These are phyloP conservation scores for Tetracladium setigerum DNA, from an alignment of 495 filamentous ascomycete genomes.

Conservation along the genomic window DNA sequence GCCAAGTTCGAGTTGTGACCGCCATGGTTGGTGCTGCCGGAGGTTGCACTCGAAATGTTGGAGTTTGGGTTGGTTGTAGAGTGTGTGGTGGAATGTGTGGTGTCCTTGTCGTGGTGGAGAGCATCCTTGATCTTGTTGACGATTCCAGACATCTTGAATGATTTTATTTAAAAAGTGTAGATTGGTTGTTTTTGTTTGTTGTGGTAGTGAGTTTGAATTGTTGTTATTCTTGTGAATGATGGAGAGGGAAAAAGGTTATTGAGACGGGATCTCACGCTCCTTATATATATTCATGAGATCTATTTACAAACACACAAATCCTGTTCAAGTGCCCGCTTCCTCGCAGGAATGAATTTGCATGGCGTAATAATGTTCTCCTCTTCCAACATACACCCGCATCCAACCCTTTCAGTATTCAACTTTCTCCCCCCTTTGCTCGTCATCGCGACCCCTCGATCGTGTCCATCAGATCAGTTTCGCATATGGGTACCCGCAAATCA, in stretches of 20 bases:
- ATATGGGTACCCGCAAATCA: no score
- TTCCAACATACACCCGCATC: no score
- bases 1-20: slow-evolving; percentile 41
- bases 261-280: not conserved
- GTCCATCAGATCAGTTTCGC: no score
- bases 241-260: not conserved
- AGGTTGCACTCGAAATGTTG: slow-evolving; percentile 14
- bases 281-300: not conserved
- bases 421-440: no score
- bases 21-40: slow-evolving; percentile 37
- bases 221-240: not conserved
- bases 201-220: not conserved
- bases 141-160: slow-evolving; percentile 18
- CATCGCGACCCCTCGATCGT: no score
- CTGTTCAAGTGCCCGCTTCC: not conserved
- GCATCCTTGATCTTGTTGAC: slow-evolving; percentile 21
- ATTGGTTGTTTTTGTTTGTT: not conserved
- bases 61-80: not conserved
- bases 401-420: no score
- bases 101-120: slow-evolving; percentile 14
- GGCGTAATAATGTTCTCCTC: no score
- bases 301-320: not conserved
- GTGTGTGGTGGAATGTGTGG: slow-evolving; percentile 1
- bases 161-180: not conserved
- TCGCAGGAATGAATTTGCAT: not conserved